A percentile compares a stretch with the other conserved stretches of the same genome.
Conservation (phyloP, 768 basidiomycete genomes). For the Mrakia frigida region DNA sequence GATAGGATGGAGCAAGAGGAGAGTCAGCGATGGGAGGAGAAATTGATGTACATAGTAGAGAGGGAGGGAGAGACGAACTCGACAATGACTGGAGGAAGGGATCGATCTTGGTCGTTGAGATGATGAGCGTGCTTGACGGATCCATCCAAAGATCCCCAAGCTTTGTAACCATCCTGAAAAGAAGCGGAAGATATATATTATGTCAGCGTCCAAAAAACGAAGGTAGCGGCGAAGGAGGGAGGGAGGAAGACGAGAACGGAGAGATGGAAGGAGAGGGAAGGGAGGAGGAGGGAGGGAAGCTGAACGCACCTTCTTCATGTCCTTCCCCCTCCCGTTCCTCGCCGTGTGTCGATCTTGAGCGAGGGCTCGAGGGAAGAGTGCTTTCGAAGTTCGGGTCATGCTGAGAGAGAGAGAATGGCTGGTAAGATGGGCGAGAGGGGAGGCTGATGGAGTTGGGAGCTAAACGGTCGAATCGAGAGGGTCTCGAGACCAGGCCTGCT, state of each 20-base stretch:
- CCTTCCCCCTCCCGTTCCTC: neutral
- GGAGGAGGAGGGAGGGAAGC: neutral
- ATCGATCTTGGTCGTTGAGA: neutral
- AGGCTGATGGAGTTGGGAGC: too few species aligned
- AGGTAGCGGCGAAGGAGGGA: too few species aligned
- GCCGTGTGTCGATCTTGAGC: slow-evolving; percentile 18
- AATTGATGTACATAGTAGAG: neutral
- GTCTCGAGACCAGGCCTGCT: too few species aligned
- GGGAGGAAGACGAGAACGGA: too few species aligned
- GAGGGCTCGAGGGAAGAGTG: neutral
- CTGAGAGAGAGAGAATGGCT: neutral
- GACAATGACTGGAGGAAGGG: neutral
- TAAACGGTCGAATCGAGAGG: too few species aligned
- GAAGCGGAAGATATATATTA: too few species aligned
- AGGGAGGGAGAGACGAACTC: neutral
- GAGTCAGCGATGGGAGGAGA: neutral
- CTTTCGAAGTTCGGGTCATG: slow-evolving; percentile 22
- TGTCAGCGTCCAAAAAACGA: neutral
- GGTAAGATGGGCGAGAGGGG: neutral
- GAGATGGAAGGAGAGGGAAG: neutral
- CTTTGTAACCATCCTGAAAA: neutral
- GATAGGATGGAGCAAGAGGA: too few species aligned
- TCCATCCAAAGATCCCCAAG: neutral
- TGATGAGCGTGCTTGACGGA: neutral
- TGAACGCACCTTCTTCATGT: neutral